These are phyloP conservation scores for Hibiscus tridactylites DNA, from an alignment of 345 rosid genomes.

Conservation along the genomic window DNA sequence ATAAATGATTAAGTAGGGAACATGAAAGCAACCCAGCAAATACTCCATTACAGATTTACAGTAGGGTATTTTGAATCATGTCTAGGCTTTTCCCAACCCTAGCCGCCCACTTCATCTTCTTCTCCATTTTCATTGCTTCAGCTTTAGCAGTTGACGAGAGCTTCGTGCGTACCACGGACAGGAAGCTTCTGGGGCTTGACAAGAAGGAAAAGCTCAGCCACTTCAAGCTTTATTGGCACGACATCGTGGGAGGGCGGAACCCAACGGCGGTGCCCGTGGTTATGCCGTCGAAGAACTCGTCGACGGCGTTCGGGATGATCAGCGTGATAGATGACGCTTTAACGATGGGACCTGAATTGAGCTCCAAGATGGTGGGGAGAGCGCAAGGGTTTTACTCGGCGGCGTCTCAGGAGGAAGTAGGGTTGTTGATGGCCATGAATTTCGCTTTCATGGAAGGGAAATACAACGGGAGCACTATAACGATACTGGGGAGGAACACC, in stretches of 20 bases:
- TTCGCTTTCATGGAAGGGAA: slow-evolving; percentile 62
- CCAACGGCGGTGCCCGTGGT: slow-evolving; percentile 40
- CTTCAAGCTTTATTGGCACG: slow-evolving; percentile 65
- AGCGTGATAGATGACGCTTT: slow-evolving; percentile 62
- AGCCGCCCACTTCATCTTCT: slow-evolving; percentile 10
- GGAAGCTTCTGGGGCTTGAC: slow-evolving; percentile 21
- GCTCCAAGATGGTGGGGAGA: slow-evolving; percentile 53
- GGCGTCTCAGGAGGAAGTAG: slow-evolving; percentile 46
- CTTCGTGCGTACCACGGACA: slow-evolving; percentile 29
- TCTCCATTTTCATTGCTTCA: neutral
- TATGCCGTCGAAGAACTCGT: slow-evolving; percentile 24
- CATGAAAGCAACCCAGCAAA: neutral
- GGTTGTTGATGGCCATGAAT: slow-evolving; percentile 62
- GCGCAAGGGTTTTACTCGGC: slow-evolving; percentile 70
- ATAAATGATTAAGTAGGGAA: neutral
- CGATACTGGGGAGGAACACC: slow-evolving; percentile 58
- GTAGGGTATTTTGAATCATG: neutral
- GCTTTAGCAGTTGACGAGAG: neutral
- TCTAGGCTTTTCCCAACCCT: slow-evolving; percentile 8
- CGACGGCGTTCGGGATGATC: slow-evolving; percentile 36
- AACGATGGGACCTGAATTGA: slow-evolving; percentile 43
- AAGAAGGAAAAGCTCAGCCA: slow-evolving; percentile 58
- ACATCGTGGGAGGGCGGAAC: slow-evolving; percentile 42
- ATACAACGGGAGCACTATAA: slow-evolving; percentile 59
- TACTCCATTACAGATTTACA: neutral